A percentile compares a stretch with the other conserved stretches of the same genome.
These are phyloP conservation scores for Solanum phureja DNA, from an alignment of 257 asterid species.

Conservation along the genomic window DNA sequence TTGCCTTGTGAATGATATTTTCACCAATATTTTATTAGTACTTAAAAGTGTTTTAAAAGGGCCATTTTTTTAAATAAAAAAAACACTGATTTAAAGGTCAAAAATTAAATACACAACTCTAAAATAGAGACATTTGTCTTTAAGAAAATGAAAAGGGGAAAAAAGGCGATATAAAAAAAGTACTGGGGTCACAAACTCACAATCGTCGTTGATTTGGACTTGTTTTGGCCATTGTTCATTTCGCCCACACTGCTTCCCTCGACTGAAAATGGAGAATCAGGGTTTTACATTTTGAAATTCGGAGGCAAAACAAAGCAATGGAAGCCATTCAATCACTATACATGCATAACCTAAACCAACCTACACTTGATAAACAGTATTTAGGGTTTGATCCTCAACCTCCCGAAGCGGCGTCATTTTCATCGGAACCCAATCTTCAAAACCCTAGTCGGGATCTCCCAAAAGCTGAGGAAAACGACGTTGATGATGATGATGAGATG, in stretches of 20 bases:
- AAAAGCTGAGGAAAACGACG: background rate
- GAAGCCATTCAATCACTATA: background rate
- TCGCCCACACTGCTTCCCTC: background rate
- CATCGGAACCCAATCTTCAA: background rate
- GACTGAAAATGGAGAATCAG: background rate
- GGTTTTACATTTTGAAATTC: background rate
- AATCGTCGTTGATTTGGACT: background rate
- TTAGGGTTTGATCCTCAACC: slow-evolving; percentile 6
- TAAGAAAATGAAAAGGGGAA: background rate
- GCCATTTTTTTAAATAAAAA: no score
- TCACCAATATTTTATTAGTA: background rate
- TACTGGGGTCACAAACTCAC: background rate
- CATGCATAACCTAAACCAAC: background rate
- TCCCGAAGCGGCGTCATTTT: background rate
- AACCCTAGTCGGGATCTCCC: background rate
- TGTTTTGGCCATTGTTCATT: background rate
- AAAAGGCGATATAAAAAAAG: background rate
- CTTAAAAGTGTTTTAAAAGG: background rate
- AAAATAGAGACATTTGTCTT: background rate
- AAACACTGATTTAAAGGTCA: background rate
- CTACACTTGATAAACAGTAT: background rate
- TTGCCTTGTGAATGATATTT: background rate
- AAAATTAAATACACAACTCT: background rate
- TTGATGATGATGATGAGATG: background rate
- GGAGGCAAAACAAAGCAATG: background rate